Evolutionary conservation across 352 stramenopile species (phyloP).

Genomic region (Pythium grandisporangium): DNA sequence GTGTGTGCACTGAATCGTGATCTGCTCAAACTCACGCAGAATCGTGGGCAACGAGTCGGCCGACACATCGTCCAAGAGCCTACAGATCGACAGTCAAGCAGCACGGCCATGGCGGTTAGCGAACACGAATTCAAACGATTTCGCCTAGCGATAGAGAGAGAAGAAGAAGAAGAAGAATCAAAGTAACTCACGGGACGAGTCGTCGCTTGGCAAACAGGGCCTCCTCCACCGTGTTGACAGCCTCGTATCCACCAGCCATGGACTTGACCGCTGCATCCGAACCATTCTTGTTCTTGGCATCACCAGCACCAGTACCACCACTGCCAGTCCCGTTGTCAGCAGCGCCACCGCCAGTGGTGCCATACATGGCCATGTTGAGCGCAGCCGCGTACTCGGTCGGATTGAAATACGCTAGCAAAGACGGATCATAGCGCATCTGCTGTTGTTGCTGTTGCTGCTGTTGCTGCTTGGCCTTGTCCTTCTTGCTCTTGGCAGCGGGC

Average conservation of each 20-base stretch:
- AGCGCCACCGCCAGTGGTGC: conserved; percentile 6
- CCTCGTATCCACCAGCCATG: conserved; percentile 6
- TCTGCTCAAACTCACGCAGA: conserved; percentile 43
- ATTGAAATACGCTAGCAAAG: conserved; percentile 71
- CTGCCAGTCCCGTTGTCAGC: conserved; percentile 1
- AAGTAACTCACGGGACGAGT: conserved; percentile 42
- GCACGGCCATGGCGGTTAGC: not conserved
- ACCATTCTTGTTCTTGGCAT: conserved; percentile 3
- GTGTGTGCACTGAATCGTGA: conserved; percentile 58
- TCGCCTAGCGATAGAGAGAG: no score
- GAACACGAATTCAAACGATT: not conserved
- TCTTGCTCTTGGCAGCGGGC: conserved; percentile 14
- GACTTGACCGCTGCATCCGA: no score
- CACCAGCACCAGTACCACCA: not conserved
- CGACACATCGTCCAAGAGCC: conserved; percentile 47
- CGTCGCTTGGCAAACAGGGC: conserved; percentile 40
- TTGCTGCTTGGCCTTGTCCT: conserved; percentile 35
- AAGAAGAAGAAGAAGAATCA: no score
- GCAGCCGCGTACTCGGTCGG: conserved; percentile 62
- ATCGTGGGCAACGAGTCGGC: conserved; percentile 27
- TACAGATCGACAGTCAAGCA: conserved; percentile 7
- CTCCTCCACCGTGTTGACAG: conserved; percentile 56
- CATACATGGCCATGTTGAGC: conserved; percentile 34
- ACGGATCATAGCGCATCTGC: conserved; percentile 60
- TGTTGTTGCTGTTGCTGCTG: conserved; percentile 5